Conservation (phyloP, 371 early-diverging fungal genomes). For the Mortierella sp. region DNA sequence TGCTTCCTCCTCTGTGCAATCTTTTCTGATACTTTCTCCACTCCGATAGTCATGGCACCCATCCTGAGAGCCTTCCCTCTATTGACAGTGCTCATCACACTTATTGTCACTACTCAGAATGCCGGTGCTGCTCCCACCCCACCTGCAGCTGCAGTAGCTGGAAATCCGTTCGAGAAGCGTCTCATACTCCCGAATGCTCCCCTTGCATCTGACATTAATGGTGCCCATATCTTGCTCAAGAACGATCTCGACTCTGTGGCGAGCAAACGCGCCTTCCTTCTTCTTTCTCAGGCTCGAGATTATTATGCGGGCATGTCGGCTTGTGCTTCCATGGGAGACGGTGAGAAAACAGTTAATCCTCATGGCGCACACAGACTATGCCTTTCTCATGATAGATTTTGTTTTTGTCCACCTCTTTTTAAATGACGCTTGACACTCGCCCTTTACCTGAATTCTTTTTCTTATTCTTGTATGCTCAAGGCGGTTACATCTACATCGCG, state of each 20-base stretch:
- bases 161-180: constrained; percentile 1
- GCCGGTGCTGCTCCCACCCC: background rate
- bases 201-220: constrained; percentile 28
- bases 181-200: constrained; percentile 21
- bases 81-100: background rate
- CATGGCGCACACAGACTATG: background rate
- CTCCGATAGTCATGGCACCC: background rate
- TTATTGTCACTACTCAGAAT: background rate
- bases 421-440: background rate
- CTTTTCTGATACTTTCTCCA: background rate
- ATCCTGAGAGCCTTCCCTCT: background rate
- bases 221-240: constrained; percentile 28
- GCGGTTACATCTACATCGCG: constrained; percentile 15
- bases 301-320: constrained; percentile 33
- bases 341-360: background rate
- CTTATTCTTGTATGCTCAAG: background rate
- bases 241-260: constrained; percentile 35
- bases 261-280: constrained; percentile 29
- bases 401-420: too few species aligned
- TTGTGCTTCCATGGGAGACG: constrained; percentile 33
- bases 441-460: background rate
- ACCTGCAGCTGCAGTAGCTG: background rate
- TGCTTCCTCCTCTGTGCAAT: too few species aligned
- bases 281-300: constrained; percentile 29
- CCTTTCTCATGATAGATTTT: background rate